Conservation (phyloP, 1,284 basidiomycete species). For the Cryptococcus sp. region DNA sequence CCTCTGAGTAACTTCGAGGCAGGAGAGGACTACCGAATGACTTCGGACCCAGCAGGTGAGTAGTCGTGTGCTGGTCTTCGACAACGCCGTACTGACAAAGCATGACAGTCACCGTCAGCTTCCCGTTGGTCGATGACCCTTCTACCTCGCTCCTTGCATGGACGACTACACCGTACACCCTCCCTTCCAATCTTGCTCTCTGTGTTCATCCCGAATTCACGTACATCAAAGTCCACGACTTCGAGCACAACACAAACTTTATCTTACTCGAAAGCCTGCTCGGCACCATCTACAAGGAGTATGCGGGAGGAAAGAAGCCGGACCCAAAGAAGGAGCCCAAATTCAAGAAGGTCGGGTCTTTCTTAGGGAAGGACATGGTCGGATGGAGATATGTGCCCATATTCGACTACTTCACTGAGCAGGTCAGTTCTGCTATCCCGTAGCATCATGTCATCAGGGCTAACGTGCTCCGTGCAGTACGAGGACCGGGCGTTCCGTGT, state of each 20-base stretch:
- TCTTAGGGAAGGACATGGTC: constrained; percentile 88
- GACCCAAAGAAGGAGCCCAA: constrained; percentile 80
- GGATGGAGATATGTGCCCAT: constrained; percentile 96
- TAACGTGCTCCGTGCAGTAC: constrained; percentile 59
- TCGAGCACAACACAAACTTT: constrained; percentile 83
- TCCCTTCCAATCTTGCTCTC: constrained; percentile 91
- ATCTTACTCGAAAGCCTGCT: constrained; percentile 90
- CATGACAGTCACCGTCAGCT: constrained; percentile 79
- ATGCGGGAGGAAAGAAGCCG: constrained; percentile 55
- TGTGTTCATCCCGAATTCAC: constrained; percentile 96
- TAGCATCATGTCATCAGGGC: background rate
- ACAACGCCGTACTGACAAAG: constrained; percentile 1
- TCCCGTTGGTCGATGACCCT: constrained; percentile 90
- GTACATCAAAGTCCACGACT: constrained; percentile 96
- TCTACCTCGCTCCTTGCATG: constrained; percentile 89
- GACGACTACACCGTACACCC: constrained; percentile 99
- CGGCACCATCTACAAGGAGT: constrained; percentile 91
- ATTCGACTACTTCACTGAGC: constrained; percentile 94
- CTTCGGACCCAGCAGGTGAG: constrained; percentile 87
- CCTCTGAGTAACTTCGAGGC: constrained; percentile 99
- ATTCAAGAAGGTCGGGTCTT: constrained; percentile 85
- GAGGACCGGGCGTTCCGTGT: constrained; percentile 91
- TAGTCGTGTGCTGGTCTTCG: constrained; percentile 11
- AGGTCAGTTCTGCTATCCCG: constrained; percentile 58
- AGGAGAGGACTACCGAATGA: constrained; percentile 87